Percentiles rank a stretch among this genome's conserved stretches.
These are phyloP conservation scores for Ceratobasidium sp. DNA, from an alignment of 1,284 basidiomycete species.

Conservation along the genomic window DNA sequence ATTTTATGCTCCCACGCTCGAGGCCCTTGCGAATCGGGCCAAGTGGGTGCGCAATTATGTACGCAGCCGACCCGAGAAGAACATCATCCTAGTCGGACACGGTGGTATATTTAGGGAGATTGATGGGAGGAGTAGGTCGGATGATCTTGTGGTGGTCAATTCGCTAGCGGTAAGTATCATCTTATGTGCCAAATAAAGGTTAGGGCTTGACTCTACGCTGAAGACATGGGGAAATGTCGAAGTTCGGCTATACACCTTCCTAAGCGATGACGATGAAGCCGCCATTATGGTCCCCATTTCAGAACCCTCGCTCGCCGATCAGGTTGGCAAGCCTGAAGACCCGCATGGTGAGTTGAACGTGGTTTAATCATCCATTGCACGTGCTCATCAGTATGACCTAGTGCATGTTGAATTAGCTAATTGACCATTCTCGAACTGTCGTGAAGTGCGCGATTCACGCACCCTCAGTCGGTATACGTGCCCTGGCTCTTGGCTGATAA, in stretches of 20 bases:
- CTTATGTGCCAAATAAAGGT: not conserved
- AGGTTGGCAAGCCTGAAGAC: conserved; percentile 15
- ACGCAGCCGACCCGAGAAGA: conserved; percentile 19
- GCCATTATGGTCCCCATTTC: conserved; percentile 21
- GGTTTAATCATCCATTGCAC: not conserved
- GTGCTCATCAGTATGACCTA: not conserved
- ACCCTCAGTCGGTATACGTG: too few relatives aligned
- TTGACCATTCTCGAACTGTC: not conserved
- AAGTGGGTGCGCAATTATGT: conserved; percentile 37
- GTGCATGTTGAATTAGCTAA: not conserved
- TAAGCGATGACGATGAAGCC: conserved; percentile 35
- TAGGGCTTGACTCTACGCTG: not conserved
- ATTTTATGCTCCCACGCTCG: conserved; percentile 31
- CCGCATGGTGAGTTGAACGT: conserved; percentile 19
- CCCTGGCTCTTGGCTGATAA: too few relatives aligned
- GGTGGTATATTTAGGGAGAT: conserved; percentile 40
- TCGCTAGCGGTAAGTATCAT: conserved; percentile 24
- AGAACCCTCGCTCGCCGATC: conserved; percentile 1
- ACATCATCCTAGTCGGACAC: conserved; percentile 33
- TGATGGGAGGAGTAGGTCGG: conserved; percentile 10
- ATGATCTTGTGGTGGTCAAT: not conserved
- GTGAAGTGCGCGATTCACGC: not conserved
- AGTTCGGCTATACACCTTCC: conserved; percentile 33
- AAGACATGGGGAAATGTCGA: conserved; percentile 42
- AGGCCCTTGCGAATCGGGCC: conserved; percentile 22